Base-by-base conservation (phyloP, 2,329 filamentous ascomycete species). In the Thermothelomyces thermophilus region DNA sequence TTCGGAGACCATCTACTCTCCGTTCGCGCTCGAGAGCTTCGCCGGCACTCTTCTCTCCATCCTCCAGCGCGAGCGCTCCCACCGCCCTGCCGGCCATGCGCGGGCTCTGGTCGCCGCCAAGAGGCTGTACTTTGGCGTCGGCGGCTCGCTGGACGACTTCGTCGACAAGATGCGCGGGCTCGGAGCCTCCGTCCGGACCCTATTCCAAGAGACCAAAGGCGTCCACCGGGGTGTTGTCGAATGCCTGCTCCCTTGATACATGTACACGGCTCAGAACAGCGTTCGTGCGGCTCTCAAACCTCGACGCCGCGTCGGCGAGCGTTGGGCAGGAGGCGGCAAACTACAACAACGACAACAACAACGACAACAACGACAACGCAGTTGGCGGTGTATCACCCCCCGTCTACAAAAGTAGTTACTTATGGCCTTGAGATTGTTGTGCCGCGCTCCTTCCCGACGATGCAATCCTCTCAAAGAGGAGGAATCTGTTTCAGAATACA, bases 1-100 rank as follows among this genome's bases (percentile, higher is more conserved):
- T 0, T 85, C 86, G 1, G 87, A 93, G 67, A 93, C 87, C 0
- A 91, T 93, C 39, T 93, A 93, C 67, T 88, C 83, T 2, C 86
- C 86, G 0, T 81, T 82, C 50, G 83, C 85, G 0, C 74, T 90
- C 19, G 70, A 72, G 31, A 75, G 80, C 0, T 93, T 91, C 62
- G 79, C 83, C 1, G 78, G 84, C 34, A 82, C 82, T 4, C 70
- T 90, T 11, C 73, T 84, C 36, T 69, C 69, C 3, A 68, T 87
- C 14, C 68, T 90, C 39, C 63, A 72, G 17, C 67, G 68, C 43
- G 73, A 82, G 43, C 60, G 65, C 42, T 57, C 62, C 40, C 60
- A 65, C 47, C 58, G 58, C 1, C 57, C 62, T 2, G 62, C 63
- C 3, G 70, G 73, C 44, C 68, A 70, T 45, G 79, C 81, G 0